A percentile compares a stretch with the other conserved stretches of the same genome.
Conservation (phyloP, 2,329 filamentous ascomycete genomes). For the Fusarium sacchari region DNA sequence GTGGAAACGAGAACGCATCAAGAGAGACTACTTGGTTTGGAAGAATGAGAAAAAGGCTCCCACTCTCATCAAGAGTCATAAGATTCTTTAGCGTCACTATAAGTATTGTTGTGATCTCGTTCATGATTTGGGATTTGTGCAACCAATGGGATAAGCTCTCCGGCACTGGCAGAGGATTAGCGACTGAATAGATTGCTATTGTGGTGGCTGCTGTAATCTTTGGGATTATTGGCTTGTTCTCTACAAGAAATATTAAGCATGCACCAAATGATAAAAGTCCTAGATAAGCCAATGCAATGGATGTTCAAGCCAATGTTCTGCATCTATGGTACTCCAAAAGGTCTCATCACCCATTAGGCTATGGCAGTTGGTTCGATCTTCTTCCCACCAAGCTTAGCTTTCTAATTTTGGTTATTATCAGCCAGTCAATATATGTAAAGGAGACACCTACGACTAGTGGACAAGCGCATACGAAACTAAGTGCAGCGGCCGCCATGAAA, state of each 20-base stretch:
- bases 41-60: neutral
- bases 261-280: too few species aligned
- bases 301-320: neutral
- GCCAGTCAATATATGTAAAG: too few species aligned
- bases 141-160: neutral
- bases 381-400: neutral
- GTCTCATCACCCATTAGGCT: neutral
- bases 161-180: neutral
- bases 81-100: neutral
- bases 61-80: neutral
- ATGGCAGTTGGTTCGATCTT: neutral
- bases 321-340: neutral
- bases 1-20: neutral
- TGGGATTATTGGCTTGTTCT: neutral
- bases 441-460: neutral
- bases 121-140: neutral
- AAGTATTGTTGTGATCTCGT: neutral
- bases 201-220: neutral
- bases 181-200: neutral
- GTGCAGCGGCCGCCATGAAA: neutral
- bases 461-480: neutral
- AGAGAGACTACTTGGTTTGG: neutral
- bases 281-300: neutral
- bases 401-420: fast-evolving
- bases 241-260: neutral